Conservation (phyloP, 2,329 filamentous ascomycete genomes). For the Metarhizium sp. region DNA sequence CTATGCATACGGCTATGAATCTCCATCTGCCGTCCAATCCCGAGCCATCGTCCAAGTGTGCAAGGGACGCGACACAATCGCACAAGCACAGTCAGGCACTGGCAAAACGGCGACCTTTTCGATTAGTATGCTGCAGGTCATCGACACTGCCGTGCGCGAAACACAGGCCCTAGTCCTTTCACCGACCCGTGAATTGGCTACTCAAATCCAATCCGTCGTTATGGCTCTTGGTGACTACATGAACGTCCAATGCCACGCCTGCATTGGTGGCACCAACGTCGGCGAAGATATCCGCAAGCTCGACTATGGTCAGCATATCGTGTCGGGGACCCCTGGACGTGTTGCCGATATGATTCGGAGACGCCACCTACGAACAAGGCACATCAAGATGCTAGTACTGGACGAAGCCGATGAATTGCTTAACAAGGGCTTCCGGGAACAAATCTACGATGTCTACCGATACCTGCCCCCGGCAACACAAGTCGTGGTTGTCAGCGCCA, state of each 20-base stretch:
- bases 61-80: constrained; percentile 97
- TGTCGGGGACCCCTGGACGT: constrained; percentile 93
- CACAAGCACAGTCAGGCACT: constrained; percentile 93
- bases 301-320: constrained; percentile 94
- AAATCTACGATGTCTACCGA: constrained; percentile 98
- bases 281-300: constrained; percentile 97
- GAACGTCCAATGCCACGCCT: constrained; percentile 98
- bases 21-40: constrained; percentile 93
- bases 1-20: constrained; percentile 98
- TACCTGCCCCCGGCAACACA: constrained; percentile 94
- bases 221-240: constrained; percentile 99
- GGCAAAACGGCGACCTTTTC: constrained; percentile 96
- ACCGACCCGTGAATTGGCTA: constrained; percentile 91
- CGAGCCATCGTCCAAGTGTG: constrained; percentile 98
- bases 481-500: constrained; percentile 96
- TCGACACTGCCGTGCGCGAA: constrained; percentile 86
- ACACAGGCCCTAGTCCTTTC: constrained; percentile 93
- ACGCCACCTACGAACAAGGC: constrained; percentile 45
- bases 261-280: constrained; percentile 95
- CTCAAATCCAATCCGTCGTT: constrained; percentile 96
- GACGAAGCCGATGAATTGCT: constrained; percentile 58
- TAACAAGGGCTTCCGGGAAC: constrained; percentile 92
- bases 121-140: constrained; percentile 91
- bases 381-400: constrained; percentile 56
- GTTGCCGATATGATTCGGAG: constrained; percentile 61